A percentile compares a stretch with the other conserved stretches of the same genome.
Conservation (phyloP, 148 eudicot species). For the Dysphania ambrosioides region DNA sequence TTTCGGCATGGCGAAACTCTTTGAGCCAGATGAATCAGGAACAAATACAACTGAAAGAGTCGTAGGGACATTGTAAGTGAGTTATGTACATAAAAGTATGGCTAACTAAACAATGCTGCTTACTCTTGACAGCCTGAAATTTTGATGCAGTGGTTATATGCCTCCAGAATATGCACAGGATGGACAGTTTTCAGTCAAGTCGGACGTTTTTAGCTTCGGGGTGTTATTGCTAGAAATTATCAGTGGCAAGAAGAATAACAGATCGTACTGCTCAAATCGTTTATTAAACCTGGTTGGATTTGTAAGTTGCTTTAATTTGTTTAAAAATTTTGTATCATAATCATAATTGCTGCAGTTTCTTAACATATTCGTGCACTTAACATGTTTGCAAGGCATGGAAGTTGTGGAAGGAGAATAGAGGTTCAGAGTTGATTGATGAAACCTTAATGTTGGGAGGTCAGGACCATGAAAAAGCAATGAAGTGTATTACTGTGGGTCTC, state of each 20-base stretch:
- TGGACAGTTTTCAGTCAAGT: conserved; percentile 36
- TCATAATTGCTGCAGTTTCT: background rate
- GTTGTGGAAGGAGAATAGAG: conserved; percentile 23
- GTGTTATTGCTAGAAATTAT: conserved; percentile 37
- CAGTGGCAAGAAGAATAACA: conserved; percentile 26
- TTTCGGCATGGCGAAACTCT: conserved; percentile 71
- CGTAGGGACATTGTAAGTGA: conserved; percentile 62
- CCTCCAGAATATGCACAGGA: conserved; percentile 38
- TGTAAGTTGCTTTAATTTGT: conserved; percentile 29
- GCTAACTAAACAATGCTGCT: background rate
- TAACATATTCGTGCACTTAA: background rate
- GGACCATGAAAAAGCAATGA: conserved; percentile 22
- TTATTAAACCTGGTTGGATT: conserved; percentile 29
- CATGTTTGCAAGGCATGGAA: conserved; percentile 35
- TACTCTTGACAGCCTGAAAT: background rate
- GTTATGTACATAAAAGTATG: background rate
- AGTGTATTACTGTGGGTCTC: conserved; percentile 32
- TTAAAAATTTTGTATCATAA: conserved; percentile 4
- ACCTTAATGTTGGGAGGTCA: background rate
- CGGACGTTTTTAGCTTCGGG: conserved; percentile 47
- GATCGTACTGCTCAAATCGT: conserved; percentile 13
- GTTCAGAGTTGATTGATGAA: conserved; percentile 25
- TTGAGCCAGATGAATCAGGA: conserved; percentile 51
- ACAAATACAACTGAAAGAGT: conserved; percentile 43
- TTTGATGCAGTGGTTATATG: conserved; percentile 36